These are phyloP conservation scores for Scleroderma bovista DNA, from an alignment of 768 basidiomycete species.

Conservation along the genomic window DNA sequence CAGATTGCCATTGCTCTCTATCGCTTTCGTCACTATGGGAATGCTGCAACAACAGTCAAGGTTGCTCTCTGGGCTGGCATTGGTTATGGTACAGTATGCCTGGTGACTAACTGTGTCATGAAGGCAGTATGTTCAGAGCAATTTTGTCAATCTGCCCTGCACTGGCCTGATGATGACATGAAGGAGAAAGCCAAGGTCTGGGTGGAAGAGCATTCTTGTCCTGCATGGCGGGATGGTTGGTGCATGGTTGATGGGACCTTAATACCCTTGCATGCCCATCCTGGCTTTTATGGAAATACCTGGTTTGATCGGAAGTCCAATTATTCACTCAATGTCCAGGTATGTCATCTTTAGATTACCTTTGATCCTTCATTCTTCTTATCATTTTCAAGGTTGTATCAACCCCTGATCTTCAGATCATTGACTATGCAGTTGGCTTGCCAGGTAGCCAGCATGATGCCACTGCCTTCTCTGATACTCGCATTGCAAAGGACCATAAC, in stretches of 20 bases:
- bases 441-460: conserved; percentile 32
- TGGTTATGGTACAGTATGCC: conserved; percentile 26
- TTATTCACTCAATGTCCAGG: conserved; percentile 3
- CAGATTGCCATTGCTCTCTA: conserved; percentile 33
- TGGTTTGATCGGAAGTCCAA: conserved; percentile 21
- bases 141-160: conserved; percentile 23
- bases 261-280: conserved; percentile 27
- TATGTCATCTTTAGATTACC: neutral
- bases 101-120: conserved; percentile 28
- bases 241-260: conserved; percentile 38
- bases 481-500: conserved; percentile 5
- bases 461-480: conserved; percentile 27
- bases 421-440: conserved; percentile 30
- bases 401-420: conserved; percentile 4
- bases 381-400: conserved; percentile 11
- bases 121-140: conserved; percentile 22
- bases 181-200: conserved; percentile 36
- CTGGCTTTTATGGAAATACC: conserved; percentile 29
- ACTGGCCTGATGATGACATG: conserved; percentile 15
- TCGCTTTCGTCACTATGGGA: conserved; percentile 37
- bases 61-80: conserved; percentile 36
- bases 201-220: conserved; percentile 29
- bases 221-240: conserved; percentile 35
- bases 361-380: neutral
- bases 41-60: conserved; percentile 27